Percentiles rank a stretch among this genome's conserved stretches.
Evolutionary conservation across 1,284 basidiomycete genomes (phyloP).

Genomic region (Peniophora sp.): DNA sequence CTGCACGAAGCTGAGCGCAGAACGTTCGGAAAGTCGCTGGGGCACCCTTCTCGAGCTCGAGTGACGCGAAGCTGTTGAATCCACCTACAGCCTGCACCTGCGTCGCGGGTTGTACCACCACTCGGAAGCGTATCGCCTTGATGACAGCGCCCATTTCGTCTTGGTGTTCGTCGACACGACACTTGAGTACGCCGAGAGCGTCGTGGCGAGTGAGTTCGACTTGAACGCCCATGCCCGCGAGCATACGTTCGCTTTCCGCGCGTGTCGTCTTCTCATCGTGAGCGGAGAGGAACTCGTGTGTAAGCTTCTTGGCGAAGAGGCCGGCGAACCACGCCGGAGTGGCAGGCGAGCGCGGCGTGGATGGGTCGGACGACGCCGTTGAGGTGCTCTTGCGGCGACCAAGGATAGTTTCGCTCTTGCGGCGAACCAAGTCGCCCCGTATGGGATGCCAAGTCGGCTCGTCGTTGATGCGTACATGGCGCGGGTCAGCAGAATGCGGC

Average conservation of each 20-base stretch:
- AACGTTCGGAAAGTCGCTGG: slow-evolving; percentile 72
- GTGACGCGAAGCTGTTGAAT: slow-evolving; percentile 48
- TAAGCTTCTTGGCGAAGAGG: slow-evolving; percentile 56
- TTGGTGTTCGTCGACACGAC: slow-evolving; percentile 50
- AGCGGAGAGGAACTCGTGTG: slow-evolving; percentile 56
- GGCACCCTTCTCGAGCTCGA: slow-evolving; percentile 84
- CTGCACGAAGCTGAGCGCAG: slow-evolving; percentile 56
- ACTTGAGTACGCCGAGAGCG: slow-evolving; percentile 58
- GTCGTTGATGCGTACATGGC: background rate
- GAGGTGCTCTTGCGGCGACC: slow-evolving; percentile 7
- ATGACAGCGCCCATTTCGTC: slow-evolving; percentile 49
- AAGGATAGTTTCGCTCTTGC: slow-evolving; percentile 28
- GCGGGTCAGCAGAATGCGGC: slow-evolving; percentile 13
- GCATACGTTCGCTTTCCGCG: slow-evolving; percentile 64
- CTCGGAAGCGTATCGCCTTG: slow-evolving; percentile 71
- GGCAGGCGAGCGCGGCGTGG: slow-evolving; percentile 36
- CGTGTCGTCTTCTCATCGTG: slow-evolving; percentile 65
- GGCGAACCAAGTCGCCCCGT: slow-evolving; percentile 35
- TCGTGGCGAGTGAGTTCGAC: slow-evolving; percentile 62
- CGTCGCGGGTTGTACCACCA: slow-evolving; percentile 53
- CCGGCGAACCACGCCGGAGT: slow-evolving; percentile 85
- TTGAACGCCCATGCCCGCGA: slow-evolving; percentile 65
- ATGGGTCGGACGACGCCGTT: slow-evolving; percentile 39
- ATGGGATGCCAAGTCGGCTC: slow-evolving; percentile 31
- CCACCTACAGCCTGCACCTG: slow-evolving; percentile 37